Conservation (phyloP, 257 asterid species). For the Petrea volubilis region DNA sequence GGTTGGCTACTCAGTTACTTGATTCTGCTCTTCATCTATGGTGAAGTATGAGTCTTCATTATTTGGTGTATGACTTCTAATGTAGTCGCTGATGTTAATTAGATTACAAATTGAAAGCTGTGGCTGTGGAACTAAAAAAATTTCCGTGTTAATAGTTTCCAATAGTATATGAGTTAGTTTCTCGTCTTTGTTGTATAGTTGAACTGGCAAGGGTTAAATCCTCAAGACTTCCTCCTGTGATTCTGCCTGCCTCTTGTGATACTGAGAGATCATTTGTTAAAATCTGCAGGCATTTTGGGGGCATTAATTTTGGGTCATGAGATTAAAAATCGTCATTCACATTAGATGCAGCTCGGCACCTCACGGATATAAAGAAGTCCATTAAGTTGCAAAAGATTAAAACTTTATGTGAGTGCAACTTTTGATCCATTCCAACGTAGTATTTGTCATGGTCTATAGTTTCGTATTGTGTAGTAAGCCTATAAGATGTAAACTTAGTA, state of each 20-base stretch:
- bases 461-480: not conserved
- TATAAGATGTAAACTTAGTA: not conserved
- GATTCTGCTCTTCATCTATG: not conserved
- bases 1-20: conserved; percentile 39
- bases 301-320: not conserved
- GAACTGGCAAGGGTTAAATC: not conserved
- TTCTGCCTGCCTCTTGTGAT: not conserved
- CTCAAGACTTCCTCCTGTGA: not conserved
- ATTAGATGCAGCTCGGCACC: not conserved
- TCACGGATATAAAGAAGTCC: not conserved
- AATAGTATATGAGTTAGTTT: not conserved
- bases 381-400: not conserved
- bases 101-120: not conserved
- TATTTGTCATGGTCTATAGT: too few relatives aligned
- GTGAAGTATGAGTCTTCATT: not conserved
- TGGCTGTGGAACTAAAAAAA: not conserved
- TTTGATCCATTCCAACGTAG: not conserved
- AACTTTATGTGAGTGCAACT: not conserved
- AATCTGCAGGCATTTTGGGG: not conserved
- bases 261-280: not conserved
- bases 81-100: not conserved
- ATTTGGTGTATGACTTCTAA: not conserved
- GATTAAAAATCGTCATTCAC: not conserved
- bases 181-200: not conserved
- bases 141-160: not conserved